Base-by-base conservation (phyloP, 768 basidiomycete genomes). In the Boletus reticulatus region DNA sequence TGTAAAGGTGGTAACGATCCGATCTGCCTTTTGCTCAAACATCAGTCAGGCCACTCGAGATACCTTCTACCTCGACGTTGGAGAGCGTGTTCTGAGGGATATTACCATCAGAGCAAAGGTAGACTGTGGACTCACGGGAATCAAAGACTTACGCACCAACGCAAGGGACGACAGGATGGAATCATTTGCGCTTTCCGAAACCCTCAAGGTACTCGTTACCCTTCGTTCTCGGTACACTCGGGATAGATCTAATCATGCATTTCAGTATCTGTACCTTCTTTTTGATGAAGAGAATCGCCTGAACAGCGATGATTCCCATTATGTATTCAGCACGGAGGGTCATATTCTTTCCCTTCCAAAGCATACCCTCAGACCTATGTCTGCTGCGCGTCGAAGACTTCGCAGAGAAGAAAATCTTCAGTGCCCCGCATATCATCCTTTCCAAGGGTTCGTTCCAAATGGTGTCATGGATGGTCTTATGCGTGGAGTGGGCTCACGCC, bases 281-380 rank as follows among this genome's bases (percentile, higher is more conserved):
- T 98, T 98, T 63, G 93, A 94, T 60, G 92, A 94, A 72, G 83
- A 84, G 8, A 92, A 92, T 60, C 78, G 78, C 0, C 65, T 94
- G 24, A 84, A 93, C 63, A 72, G 67, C 4, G 87, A 91, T 62
- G 87, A 91, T 67, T 89, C 89, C 0, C 90, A 94, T 68, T 89
- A 87, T 58, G 91, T 98, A 11, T 89, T 97, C 67, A 92, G 94
- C 7, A 99, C 97, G 1, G 97, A 98, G 71, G 97, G 96, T 0
- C 97, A 99, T 67, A 80, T 93, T 24, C 76, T 99, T 43, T 78
- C 79, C 12, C 79, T 97, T 19, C 84, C 83, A 2, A 69, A 63
- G 38, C 64, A 81, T 44, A 75, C 82, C 48, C 74, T 89, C 29
- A 80, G 76, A 58, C 80, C 82, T 9, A 72, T 81, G 37, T 84